Evolutionary conservation across 2,329 filamentous ascomycete genomes (phyloP).

Genomic region (Dactylellina cionopaga): DNA sequence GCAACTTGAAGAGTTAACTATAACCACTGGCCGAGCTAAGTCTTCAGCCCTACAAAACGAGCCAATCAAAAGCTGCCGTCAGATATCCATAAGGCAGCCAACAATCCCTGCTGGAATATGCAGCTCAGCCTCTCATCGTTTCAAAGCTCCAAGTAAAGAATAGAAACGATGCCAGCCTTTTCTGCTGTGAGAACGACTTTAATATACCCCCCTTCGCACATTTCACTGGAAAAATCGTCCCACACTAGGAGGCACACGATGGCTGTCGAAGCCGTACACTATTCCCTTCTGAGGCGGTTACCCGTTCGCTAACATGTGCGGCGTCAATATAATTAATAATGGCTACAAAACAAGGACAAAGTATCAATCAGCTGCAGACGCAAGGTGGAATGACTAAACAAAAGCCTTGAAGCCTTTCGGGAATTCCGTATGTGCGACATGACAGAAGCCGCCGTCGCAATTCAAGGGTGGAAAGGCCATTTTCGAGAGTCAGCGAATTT

Average conservation of each 20-base stretch:
- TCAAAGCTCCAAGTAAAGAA: constrained; percentile 37
- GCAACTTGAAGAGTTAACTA: constrained; percentile 29
- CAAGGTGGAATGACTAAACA: constrained; percentile 1
- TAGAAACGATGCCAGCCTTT: constrained; percentile 43
- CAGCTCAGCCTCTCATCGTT: constrained; percentile 52
- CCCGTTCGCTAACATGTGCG: constrained; percentile 46
- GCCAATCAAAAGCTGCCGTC: constrained; percentile 46
- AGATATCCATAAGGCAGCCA: constrained; percentile 50
- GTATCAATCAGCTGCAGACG: constrained; percentile 27
- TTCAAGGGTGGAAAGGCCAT: constrained; percentile 14
- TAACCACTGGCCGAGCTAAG: too few relatives aligned
- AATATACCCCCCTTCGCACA: constrained; percentile 11
- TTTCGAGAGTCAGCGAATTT: constrained; percentile 2
- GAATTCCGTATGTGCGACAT: constrained; percentile 47
- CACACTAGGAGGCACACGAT: constrained; percentile 4
- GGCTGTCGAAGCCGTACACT: constrained; percentile 16
- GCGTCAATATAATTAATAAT: constrained; percentile 2
- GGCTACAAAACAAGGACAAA: neutral
- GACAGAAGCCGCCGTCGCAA: constrained; percentile 40
- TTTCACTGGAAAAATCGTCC: constrained; percentile 8
- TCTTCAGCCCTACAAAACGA: constrained; percentile 47
- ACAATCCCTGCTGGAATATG: constrained; percentile 45
- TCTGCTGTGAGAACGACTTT: constrained; percentile 1
- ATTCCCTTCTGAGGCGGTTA: constrained; percentile 50
- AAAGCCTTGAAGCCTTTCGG: constrained; percentile 41